Evolutionary conservation across 805 yeast species (phyloP).

Genomic region (Hanseniaspora lachancei): DNA sequence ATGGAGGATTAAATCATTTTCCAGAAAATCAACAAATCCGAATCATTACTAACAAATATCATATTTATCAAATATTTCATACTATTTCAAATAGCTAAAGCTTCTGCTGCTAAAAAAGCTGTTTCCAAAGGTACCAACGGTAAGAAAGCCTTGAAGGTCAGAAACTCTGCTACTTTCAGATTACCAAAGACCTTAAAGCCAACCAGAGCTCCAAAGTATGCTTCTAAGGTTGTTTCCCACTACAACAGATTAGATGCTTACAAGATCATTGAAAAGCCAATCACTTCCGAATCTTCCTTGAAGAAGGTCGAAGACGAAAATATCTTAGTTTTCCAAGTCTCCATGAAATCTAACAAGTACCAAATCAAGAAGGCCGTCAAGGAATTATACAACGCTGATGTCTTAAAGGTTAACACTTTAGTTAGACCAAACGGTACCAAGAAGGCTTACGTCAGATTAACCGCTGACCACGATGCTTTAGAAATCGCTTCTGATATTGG

Average conservation of each 20-base stretch:
- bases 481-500: constrained; percentile 99
- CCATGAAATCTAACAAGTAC: constrained; percentile 91
- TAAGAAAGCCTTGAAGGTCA: constrained; percentile 79
- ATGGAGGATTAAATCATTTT: neutral
- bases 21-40: neutral
- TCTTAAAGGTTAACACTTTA: constrained; percentile 86
- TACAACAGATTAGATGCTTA: constrained; percentile 91
- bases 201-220: constrained; percentile 89
- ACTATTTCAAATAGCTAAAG: constrained; percentile 40
- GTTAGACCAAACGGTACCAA: constrained; percentile 99
- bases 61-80: neutral
- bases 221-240: constrained; percentile 93
- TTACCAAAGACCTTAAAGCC: constrained; percentile 93
- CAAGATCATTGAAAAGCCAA: constrained; percentile 87
- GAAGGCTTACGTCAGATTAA: constrained; percentile 98
- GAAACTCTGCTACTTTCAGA: constrained; percentile 92
- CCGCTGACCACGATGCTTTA: constrained; percentile 98
- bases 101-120: constrained; percentile 97
- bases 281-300: constrained; percentile 97
- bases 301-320: constrained; percentile 98
- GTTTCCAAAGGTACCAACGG: constrained; percentile 94
- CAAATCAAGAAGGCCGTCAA: constrained; percentile 97
- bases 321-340: constrained; percentile 98
- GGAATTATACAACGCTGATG: constrained; percentile 95
- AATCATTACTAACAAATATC: constrained; percentile 18